phyloP scores from a whole-genome alignment of 2,329 filamentous ascomycete genomes.

The Metarhizium guizhouense region DNA sequence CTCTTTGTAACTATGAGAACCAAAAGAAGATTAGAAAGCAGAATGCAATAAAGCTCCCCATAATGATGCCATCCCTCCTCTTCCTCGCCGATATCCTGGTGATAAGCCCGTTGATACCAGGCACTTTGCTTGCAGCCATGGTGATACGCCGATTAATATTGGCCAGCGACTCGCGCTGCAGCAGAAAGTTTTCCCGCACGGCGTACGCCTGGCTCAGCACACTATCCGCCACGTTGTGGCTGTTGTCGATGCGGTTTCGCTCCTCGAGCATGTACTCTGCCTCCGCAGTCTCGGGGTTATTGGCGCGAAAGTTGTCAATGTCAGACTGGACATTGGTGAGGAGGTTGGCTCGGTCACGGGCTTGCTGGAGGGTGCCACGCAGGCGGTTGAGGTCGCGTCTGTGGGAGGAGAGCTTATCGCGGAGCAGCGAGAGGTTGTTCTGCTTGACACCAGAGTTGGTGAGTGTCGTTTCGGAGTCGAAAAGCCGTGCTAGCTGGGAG shows the following conservation, averaged over 20 bases:
- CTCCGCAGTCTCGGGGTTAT: slow-evolving; percentile 74
- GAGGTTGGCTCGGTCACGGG: slow-evolving; percentile 81
- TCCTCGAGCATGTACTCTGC: slow-evolving; percentile 97
- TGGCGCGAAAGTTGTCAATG: slow-evolving; percentile 78
- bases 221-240: slow-evolving; percentile 79
- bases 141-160: slow-evolving; percentile 90
- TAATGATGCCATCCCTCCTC: slow-evolving; percentile 86
- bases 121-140: slow-evolving; percentile 79
- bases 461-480: slow-evolving; percentile 83
- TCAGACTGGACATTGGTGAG: slow-evolving; percentile 85
- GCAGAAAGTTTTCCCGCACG: slow-evolving; percentile 81
- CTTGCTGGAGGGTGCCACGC: slow-evolving; percentile 61
- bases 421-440: slow-evolving; percentile 86
- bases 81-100: slow-evolving; percentile 90
- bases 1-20: slow-evolving; percentile 46
- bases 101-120: slow-evolving; percentile 87
- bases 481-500: slow-evolving; percentile 72
- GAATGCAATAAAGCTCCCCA: slow-evolving; percentile 83
- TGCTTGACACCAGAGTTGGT: slow-evolving; percentile 92
- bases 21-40: slow-evolving; percentile 84
- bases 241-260: slow-evolving; percentile 75
- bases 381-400: slow-evolving; percentile 72
- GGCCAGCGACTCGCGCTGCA: slow-evolving; percentile 79
- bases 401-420: slow-evolving; percentile 83
- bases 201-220: slow-evolving; percentile 94